These are phyloP conservation scores for Diphasiastrum complanatum DNA, from an alignment of 83 land plant genomes.

Conservation along the genomic window DNA sequence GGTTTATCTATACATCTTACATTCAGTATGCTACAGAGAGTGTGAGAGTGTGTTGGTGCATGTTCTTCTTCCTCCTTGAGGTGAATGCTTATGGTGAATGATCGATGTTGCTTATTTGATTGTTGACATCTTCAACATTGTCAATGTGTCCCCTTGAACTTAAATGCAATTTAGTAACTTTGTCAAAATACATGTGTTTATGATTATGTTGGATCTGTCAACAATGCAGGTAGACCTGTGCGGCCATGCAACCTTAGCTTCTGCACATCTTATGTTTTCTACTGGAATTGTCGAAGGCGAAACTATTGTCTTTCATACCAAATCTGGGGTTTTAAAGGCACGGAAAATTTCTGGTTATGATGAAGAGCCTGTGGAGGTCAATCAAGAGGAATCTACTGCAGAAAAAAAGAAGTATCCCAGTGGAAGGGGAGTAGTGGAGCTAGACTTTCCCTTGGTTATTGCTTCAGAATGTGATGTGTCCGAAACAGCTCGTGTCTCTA, in stretches of 20 bases:
- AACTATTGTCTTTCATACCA: constrained; percentile 39
- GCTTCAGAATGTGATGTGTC: constrained; percentile 2
- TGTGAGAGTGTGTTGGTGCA: too few relatives aligned
- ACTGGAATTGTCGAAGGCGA: constrained; percentile 29
- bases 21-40: too few relatives aligned
- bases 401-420: constrained; percentile 1
- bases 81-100: too few relatives aligned
- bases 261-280: constrained; percentile 50
- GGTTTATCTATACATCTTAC: too few relatives aligned
- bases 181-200: neutral
- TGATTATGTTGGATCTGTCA: neutral
- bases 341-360: constrained; percentile 31
- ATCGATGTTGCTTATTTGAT: too few relatives aligned
- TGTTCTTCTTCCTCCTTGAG: too few relatives aligned
- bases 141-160: too few relatives aligned
- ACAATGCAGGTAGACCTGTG: constrained; percentile 57
- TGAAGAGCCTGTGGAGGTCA: neutral
- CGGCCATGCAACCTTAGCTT: constrained; percentile 79
- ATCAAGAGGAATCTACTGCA: neutral
- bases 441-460: constrained; percentile 23
- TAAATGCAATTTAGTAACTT: too few relatives aligned
- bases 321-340: constrained; percentile 56
- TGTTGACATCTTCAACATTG: too few relatives aligned
- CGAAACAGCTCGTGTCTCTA: constrained; percentile 12
- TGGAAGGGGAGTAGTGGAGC: constrained; percentile 27